These are phyloP conservation scores for Martiniozyma abietophila DNA, from an alignment of 805 yeast species.

Conservation along the genomic window DNA sequence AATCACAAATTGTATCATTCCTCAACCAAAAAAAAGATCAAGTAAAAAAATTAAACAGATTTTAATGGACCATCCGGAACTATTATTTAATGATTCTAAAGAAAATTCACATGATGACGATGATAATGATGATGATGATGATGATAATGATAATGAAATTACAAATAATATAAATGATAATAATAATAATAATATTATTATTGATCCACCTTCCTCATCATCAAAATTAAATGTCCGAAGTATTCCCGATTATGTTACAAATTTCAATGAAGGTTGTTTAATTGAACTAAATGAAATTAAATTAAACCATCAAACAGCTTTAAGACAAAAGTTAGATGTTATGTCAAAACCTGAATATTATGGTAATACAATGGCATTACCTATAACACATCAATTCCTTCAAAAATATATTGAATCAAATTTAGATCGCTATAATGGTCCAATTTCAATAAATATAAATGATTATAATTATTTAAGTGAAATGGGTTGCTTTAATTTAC, in stretches of 20 bases:
- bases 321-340: constrained; percentile 13
- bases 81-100: no score
- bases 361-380: constrained; percentile 27
- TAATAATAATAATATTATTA: not conserved
- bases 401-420: constrained; percentile 17
- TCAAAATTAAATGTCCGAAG: no score
- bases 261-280: constrained; percentile 17
- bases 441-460: constrained; percentile 11
- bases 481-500: constrained; percentile 60
- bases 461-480: constrained; percentile 17
- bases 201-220: no score
- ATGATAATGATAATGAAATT: not conserved
- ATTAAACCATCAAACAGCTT: constrained; percentile 16
- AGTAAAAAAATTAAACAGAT: constrained; percentile 19
- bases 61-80: constrained; percentile 7
- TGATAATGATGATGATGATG: constrained; percentile 1
- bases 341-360: constrained; percentile 20
- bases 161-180: not conserved
- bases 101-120: not conserved
- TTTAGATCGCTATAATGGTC: constrained; percentile 2
- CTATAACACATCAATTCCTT: constrained; percentile 23
- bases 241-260: constrained; percentile 15
- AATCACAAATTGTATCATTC: constrained; percentile 54
- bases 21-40: constrained; percentile 32
- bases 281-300: constrained; percentile 17